Evolutionary conservation across 768 basidiomycete genomes (phyloP).

Genomic region (Pisolithus microcarpus): DNA sequence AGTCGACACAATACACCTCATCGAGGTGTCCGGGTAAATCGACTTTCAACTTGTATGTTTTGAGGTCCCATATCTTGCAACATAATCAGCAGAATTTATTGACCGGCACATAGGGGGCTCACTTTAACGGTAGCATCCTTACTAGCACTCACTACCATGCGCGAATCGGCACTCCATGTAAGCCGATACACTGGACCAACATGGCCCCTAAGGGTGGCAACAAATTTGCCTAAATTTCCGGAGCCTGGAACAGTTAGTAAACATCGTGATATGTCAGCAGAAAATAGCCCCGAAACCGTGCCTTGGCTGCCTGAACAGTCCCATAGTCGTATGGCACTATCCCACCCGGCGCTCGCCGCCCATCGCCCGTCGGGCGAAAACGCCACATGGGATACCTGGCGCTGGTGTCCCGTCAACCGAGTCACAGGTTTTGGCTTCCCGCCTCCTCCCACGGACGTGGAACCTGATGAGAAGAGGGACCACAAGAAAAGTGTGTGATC

Average conservation of each 20-base stretch:
- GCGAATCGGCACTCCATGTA: slow-evolving; percentile 90
- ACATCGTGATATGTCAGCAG: neutral
- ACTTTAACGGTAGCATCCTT: slow-evolving; percentile 97
- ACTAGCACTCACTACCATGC: slow-evolving; percentile 88
- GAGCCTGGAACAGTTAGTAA: neutral
- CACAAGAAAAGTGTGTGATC: slow-evolving; percentile 98
- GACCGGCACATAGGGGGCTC: slow-evolving; percentile 11
- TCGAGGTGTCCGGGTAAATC: slow-evolving; percentile 96
- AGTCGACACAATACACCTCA: slow-evolving; percentile 98
- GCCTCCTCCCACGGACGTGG: slow-evolving; percentile 23
- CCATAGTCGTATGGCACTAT: slow-evolving; percentile 88
- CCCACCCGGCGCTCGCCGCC: slow-evolving; percentile 89
- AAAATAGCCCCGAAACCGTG: slow-evolving; percentile 10
- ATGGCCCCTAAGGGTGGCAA: slow-evolving; percentile 86
- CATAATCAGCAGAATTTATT: neutral
- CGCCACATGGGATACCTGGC: slow-evolving; percentile 87
- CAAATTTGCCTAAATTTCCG: slow-evolving; percentile 74
- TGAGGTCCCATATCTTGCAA: slow-evolving; percentile 89
- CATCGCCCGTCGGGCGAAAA: slow-evolving; percentile 92
- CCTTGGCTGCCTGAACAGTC: slow-evolving; percentile 54
- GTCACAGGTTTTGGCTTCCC: slow-evolving; percentile 63
- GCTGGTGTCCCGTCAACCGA: slow-evolving; percentile 89
- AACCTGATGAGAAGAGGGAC: slow-evolving; percentile 61
- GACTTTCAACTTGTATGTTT: slow-evolving; percentile 89
- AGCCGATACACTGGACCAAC: slow-evolving; percentile 92